phyloP scores from a whole-genome alignment of 345 rosid genomes.

The Clarkia xantiana region DNA sequence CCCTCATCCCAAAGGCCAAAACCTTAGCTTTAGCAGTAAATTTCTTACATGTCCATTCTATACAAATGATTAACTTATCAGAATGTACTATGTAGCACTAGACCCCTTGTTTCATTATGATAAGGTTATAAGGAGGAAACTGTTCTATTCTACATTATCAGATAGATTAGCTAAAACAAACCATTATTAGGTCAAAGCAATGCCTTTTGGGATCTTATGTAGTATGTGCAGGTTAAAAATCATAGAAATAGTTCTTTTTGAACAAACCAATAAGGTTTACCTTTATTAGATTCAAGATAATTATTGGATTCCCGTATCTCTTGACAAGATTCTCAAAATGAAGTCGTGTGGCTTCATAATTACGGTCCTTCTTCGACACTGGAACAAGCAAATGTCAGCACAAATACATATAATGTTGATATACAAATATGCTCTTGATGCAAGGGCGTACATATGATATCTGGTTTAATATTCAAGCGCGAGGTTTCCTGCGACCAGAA shows the following conservation, averaged over 20 bases:
- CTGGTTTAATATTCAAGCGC: constrained; percentile 87
- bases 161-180: not conserved
- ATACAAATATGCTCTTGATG: constrained; percentile 7
- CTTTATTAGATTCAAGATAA: constrained; percentile 89
- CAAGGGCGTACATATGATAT: constrained; percentile 61
- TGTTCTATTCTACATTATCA: too few species aligned
- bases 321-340: constrained; percentile 82
- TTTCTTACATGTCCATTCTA: too few species aligned
- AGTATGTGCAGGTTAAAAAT: too few species aligned
- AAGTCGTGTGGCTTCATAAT: constrained; percentile 81
- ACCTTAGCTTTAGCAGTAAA: too few species aligned
- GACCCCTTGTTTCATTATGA: too few species aligned
- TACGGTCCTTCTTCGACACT: constrained; percentile 86
- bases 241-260: not conserved
- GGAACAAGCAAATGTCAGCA: constrained; percentile 13
- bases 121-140: too few species aligned
- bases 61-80: too few species aligned
- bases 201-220: not conserved
- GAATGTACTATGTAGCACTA: too few species aligned
- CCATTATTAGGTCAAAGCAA: not conserved
- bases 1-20: too few species aligned
- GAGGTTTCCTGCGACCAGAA: constrained; percentile 99
- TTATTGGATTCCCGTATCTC: constrained; percentile 93
- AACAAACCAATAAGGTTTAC: constrained; percentile 19
- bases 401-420: constrained; percentile 4